Conservation (phyloP, 768 basidiomycete species). For the Lactifluus volemus region DNA sequence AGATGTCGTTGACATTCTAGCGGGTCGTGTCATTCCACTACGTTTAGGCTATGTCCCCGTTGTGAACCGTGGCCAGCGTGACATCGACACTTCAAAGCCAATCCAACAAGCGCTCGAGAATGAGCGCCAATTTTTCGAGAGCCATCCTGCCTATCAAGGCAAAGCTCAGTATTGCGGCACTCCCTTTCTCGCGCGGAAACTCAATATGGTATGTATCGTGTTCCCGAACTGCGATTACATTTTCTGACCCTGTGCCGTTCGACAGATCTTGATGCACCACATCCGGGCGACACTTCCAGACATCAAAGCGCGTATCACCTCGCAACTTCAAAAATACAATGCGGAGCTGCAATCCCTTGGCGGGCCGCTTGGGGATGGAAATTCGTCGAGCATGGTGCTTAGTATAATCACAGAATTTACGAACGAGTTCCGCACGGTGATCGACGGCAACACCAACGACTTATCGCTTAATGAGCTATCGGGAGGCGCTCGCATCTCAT, state of each 20-base stretch:
- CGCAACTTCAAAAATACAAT: slow-evolving; percentile 83
- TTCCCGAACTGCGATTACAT: not conserved
- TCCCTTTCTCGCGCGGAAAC: slow-evolving; percentile 89
- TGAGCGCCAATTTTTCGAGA: slow-evolving; percentile 92
- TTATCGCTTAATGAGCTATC: slow-evolving; percentile 90
- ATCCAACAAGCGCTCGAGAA: slow-evolving; percentile 80
- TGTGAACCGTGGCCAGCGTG: slow-evolving; percentile 95
- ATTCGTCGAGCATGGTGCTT: slow-evolving; percentile 86
- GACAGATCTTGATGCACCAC: slow-evolving; percentile 96
- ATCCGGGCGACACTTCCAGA: slow-evolving; percentile 97
- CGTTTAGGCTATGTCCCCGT: slow-evolving; percentile 97
- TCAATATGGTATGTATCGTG: slow-evolving; percentile 67
- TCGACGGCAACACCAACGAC: slow-evolving; percentile 97
- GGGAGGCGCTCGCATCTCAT: slow-evolving; percentile 98
- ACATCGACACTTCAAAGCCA: slow-evolving; percentile 84
- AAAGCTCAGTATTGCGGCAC: slow-evolving; percentile 97
- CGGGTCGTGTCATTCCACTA: slow-evolving; percentile 92
- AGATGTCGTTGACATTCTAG: slow-evolving; percentile 97
- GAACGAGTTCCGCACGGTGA: slow-evolving; percentile 90
- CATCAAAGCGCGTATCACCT: slow-evolving; percentile 92
- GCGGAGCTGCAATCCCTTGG: slow-evolving; percentile 79
- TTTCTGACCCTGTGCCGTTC: not conserved
- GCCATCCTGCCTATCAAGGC: slow-evolving; percentile 83
- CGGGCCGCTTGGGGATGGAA: slow-evolving; percentile 76
- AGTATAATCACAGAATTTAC: slow-evolving; percentile 99